These are phyloP conservation scores for Amphicarpaea edgeworthii DNA, from an alignment of 306 rosid species.

Conservation along the genomic window DNA sequence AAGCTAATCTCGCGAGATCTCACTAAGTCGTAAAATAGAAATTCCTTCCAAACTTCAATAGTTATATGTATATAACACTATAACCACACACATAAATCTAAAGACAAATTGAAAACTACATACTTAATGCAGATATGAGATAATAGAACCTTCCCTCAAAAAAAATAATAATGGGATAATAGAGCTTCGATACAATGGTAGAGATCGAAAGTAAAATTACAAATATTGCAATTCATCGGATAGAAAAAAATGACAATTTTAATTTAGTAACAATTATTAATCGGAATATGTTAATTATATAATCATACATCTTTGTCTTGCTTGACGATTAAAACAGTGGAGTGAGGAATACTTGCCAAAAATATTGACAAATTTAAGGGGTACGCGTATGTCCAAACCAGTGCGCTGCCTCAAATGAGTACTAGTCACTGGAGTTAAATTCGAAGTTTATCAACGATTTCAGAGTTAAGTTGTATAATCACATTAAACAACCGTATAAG, in stretches of 20 bases:
- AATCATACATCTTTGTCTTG: not conserved
- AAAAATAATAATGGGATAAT: too few relatives aligned
- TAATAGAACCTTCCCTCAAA: too few relatives aligned
- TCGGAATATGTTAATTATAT: not conserved
- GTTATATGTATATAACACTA: not conserved
- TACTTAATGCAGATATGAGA: not conserved
- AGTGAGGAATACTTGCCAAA: constrained; percentile 7
- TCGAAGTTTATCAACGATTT: constrained; percentile 29
- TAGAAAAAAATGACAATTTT: not conserved
- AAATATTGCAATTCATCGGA: not conserved
- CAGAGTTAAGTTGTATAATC: constrained; percentile 43
- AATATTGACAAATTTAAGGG: constrained; percentile 13
- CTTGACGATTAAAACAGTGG: not conserved
- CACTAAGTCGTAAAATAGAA: not conserved
- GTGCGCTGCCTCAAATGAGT: constrained; percentile 25
- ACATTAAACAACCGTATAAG: constrained; percentile 39
- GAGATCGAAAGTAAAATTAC: not conserved
- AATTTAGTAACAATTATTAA: not conserved
- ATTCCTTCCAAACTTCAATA: not conserved
- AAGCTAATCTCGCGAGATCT: not conserved
- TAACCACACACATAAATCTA: not conserved
- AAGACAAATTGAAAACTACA: not conserved
- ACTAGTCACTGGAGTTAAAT: constrained; percentile 28
- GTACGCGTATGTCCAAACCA: not conserved
- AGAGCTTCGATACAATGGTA: not conserved